Base-by-base conservation (phyloP, 2,329 filamentous ascomycete species). In the Didymella arachidicola region DNA sequence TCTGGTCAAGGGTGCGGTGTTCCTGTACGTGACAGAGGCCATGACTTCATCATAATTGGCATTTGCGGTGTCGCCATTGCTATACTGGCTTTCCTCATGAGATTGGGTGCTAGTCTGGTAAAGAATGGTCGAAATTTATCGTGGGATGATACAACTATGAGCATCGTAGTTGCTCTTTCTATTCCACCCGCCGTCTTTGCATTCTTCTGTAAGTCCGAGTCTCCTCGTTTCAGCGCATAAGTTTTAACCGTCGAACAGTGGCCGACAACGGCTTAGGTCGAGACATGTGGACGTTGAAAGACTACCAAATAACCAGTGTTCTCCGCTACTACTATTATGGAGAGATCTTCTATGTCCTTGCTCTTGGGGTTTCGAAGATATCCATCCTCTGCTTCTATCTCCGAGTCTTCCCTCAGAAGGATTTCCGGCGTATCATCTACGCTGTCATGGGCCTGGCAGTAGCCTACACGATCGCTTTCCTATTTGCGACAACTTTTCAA, bases 271-370 rank as follows among this genome's bases (percentile, higher is more conserved):
- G 83, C 0, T 68, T 84, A 8, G 82, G 83, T 4, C 76, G 70
- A n/a, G 83, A 86, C 50, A 77, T 84, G 22, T 85, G 83, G 82
- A 82, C 81, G 0, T 57, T 85, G 16, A 60, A 72, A 0, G 63
- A 71, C 0, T 61, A 73, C 0, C 67, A 78, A 26, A 78, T 86
- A 42, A 81, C 77, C 19, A 69, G 69, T 2, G 80, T 86, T n/a
- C 69, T 76, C n/a, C 52, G 51, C 12, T 70, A 59, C 53, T 69
- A 60, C 57, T 70, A 36, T 30, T 10, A 57, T 1, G 72, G 70
- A 38, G 72, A 77, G 48, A 68, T 76, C n/a, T 70, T 73, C 46
- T 77, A 76, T 63, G 65, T 75, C n/a, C 47, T 64, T 12, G 62
- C 64, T 3, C 59, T 76, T 1, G 67, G 67, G 3, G 50, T 74